These are phyloP conservation scores for Aquilaria sinensis DNA, from an alignment of 345 rosid genomes.

Conservation along the genomic window DNA sequence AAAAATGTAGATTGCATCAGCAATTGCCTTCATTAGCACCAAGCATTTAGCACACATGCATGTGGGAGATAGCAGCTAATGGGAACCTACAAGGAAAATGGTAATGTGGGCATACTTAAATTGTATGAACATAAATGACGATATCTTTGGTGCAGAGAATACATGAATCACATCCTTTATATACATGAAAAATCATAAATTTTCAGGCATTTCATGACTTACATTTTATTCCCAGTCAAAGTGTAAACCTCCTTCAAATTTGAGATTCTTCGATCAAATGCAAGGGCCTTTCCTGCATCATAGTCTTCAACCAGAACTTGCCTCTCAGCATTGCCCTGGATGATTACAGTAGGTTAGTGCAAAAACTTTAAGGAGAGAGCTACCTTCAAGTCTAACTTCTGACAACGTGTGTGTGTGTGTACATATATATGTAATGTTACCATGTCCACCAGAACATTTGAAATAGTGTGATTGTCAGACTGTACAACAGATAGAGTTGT, in stretches of 20 bases:
- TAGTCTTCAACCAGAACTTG: constrained; percentile 92
- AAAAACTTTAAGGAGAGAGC: not conserved
- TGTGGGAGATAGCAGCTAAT: too few species aligned
- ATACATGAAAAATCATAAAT: not conserved
- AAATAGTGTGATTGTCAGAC: constrained; percentile 67
- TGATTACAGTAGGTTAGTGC: constrained; percentile 9
- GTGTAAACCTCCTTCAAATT: constrained; percentile 87
- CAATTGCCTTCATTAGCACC: too few species aligned
- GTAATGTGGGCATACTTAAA: too few species aligned
- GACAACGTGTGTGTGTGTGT: not conserved
- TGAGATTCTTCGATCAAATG: constrained; percentile 67
- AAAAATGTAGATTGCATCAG: too few species aligned
- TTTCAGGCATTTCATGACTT: constrained; percentile 18
- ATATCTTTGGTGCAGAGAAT: too few species aligned
- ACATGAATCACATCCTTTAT: too few species aligned
- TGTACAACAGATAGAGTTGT: constrained; percentile 65
- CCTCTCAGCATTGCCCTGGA: constrained; percentile 76
- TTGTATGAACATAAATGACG: too few species aligned
- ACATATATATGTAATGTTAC: constrained; percentile 32
- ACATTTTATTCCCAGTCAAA: constrained; percentile 84
- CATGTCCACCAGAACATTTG: constrained; percentile 91
- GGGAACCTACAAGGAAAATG: too few species aligned
- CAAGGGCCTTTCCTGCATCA: constrained; percentile 68
- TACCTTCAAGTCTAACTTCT: not conserved
- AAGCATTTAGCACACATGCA: too few species aligned